Evolutionary conservation across 768 basidiomycete genomes (phyloP), one percentile per base, ranked within the genome.

Genomic region (Cantharellus anzutake): DNA sequence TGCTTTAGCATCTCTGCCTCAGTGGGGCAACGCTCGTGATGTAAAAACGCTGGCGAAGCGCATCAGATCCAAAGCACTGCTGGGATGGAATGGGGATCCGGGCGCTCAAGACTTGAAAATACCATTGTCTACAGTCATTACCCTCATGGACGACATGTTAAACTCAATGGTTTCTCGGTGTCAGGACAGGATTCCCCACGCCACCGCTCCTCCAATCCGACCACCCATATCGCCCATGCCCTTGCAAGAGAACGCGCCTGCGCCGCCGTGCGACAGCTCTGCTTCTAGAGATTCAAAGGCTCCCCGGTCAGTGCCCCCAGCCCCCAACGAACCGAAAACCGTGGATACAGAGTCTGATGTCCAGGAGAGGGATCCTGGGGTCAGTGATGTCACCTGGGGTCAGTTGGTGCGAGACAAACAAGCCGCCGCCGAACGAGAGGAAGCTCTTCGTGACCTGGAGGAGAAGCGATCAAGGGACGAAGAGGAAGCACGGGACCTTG

Each of bases 1-100:
- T 7, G 61, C 73, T 11, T 70, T 83, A 62, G 71, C 77, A 4
- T 48, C 61, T 4, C 68, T 82, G 0, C 70, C 73, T 2, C 76
- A 76, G 1, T 84, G 83, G 83, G 83, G 82, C 11, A 84, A 84
- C 56, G 83, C 81, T 2, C 75, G 82, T 4, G 83, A 84, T 62
- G 73, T 83, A 66, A 71, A 76, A 57, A 78, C 76, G 0, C 69
- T 82, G 3, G 68, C 78, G 0, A 78, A 76, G 64, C 67, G 72
- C 51, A 74, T 84, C 70, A 67, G 73, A 5, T 68, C 71, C 16
- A 39, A 64, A 2, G 80, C 75, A 0, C 71, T 77, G 52, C 65
- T 69, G 4, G 63, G 60, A 11, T 3, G 58, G 29, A 68, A 64
- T 3, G 59, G 60, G 3, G 59, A 65, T 4, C 53, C 34, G 29